Percentiles rank a stretch among this genome's conserved stretches.
phyloP scores from a whole-genome alignment of 805 yeast species.

The Suhomyces pyralidae region DNA sequence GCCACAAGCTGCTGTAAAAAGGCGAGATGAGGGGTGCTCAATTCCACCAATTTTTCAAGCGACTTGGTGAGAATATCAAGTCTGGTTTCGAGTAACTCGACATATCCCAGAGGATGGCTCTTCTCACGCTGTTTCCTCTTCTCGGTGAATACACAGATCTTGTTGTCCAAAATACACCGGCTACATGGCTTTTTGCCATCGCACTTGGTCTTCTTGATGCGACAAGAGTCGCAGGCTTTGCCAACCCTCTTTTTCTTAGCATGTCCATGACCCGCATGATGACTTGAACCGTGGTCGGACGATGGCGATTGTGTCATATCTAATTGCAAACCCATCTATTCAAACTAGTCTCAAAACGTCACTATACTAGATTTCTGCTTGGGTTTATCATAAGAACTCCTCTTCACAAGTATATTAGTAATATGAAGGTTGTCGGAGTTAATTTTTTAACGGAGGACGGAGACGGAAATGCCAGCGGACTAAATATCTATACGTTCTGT shows the following conservation, averaged over 20 bases:
- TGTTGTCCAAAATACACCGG: conserved; percentile 53
- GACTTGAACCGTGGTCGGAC: neutral
- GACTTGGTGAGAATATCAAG: conserved; percentile 50
- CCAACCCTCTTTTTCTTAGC: conserved; percentile 54
- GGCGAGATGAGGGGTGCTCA: conserved; percentile 22
- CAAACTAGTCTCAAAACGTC: neutral
- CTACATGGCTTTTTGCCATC: conserved; percentile 62
- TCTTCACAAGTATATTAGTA: neutral
- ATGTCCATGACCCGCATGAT: conserved; percentile 3
- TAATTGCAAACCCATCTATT: neutral
- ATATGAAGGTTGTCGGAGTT: neutral
- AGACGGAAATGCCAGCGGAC: neutral
- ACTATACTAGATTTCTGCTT: neutral
- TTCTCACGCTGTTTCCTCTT: conserved; percentile 54
- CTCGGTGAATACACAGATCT: conserved; percentile 58
- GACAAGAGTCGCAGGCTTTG: conserved; percentile 62
- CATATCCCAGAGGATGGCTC: conserved; percentile 57
- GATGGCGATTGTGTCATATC: conserved; percentile 2
- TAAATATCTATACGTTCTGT: neutral
- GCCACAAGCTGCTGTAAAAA: conserved; percentile 21
- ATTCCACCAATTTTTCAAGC: conserved; percentile 39
- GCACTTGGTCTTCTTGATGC: conserved; percentile 62
- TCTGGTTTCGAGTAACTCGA: conserved; percentile 60
- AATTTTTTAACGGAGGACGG: neutral
- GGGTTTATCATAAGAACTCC: neutral